These are phyloP conservation scores for Termitomyces bulborhizus DNA, from an alignment of 768 basidiomycete species.

Conservation along the genomic window DNA sequence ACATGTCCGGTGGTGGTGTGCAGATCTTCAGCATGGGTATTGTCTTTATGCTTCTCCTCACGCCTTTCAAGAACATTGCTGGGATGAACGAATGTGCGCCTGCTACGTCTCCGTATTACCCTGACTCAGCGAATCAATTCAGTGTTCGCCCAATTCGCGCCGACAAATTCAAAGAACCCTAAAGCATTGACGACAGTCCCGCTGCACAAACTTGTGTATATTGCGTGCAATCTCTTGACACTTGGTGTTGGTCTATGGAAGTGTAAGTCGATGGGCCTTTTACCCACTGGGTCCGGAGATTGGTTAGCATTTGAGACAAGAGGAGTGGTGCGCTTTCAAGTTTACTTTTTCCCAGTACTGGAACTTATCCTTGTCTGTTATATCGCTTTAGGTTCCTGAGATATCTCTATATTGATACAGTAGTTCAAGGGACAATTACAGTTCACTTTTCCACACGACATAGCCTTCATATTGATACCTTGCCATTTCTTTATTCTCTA, in stretches of 20 bases:
- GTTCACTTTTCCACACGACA: not conserved
- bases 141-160: slow-evolving; percentile 76
- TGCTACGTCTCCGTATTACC: not conserved
- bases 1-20: slow-evolving; percentile 95
- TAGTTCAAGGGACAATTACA: too few relatives aligned
- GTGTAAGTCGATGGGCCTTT: slow-evolving; percentile 85
- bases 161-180: slow-evolving; percentile 44
- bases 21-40: slow-evolving; percentile 98
- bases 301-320: slow-evolving; percentile 93
- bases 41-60: slow-evolving; percentile 85
- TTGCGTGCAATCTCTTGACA: slow-evolving; percentile 71
- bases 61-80: slow-evolving; percentile 79
- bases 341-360: not conserved
- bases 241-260: slow-evolving; percentile 88
- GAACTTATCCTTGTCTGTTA: not conserved
- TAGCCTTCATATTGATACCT: not conserved
- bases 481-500: not conserved
- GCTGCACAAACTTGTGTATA: slow-evolving; percentile 65
- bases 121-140: not conserved
- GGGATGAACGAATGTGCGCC: slow-evolving; percentile 71
- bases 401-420: slow-evolving; percentile 8
- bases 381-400: slow-evolving; percentile 9
- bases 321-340: slow-evolving; percentile 45
- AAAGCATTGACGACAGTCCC: slow-evolving; percentile 50
- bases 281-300: slow-evolving; percentile 88